Conservation (phyloP, 345 rosid genomes). For the Ailanthus altissimus region DNA sequence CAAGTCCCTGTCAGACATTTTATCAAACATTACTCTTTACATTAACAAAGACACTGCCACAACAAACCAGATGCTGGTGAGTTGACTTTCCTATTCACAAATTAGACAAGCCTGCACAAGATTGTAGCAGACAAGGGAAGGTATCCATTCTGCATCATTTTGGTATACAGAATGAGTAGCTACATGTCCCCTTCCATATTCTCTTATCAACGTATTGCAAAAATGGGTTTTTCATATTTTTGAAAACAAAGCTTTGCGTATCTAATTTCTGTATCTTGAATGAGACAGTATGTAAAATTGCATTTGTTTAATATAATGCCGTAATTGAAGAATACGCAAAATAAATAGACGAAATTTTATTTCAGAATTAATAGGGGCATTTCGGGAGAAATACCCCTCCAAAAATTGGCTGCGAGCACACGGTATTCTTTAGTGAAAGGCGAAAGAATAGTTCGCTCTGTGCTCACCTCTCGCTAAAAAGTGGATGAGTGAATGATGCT, state of each 20-base stretch:
- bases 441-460: constrained; percentile 54
- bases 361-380: no score
- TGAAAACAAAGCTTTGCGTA: background rate
- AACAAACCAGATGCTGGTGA: constrained; percentile 5
- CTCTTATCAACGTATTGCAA: constrained; percentile 11
- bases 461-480: no score
- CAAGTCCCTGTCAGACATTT: constrained; percentile 3
- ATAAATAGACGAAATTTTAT: background rate
- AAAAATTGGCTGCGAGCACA: constrained; percentile 24
- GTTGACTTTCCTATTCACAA: background rate
- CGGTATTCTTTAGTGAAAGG: constrained; percentile 59
- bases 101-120: background rate
- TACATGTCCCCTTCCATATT: no score
- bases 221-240: no score
- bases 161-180: no score
- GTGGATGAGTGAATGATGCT: no score
- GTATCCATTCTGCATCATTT: no score
- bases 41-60: background rate
- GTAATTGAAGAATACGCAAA: no score
- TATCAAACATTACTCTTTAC: background rate
- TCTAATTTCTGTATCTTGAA: no score
- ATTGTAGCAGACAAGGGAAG: background rate
- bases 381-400: background rate
- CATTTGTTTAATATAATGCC: no score
- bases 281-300: no score